A percentile compares a stretch with the other conserved stretches of the same genome.
Evolutionary conservation across 306 rosid genomes (phyloP).

Genomic region (Lotus japonicus): DNA sequence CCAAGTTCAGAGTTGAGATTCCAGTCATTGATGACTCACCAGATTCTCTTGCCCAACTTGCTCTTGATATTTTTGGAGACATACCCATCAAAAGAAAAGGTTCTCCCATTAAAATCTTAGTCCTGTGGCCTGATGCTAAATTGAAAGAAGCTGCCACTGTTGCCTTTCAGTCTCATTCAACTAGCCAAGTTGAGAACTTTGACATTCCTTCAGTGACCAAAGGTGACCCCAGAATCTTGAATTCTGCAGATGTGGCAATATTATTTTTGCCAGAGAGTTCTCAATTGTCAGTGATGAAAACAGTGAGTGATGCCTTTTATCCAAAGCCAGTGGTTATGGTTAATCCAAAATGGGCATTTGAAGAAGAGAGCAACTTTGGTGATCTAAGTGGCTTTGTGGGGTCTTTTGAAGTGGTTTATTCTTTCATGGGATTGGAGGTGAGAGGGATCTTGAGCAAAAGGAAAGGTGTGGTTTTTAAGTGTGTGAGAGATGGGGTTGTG

Average conservation of each 20-base stretch:
- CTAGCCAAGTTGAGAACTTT: slow-evolving; percentile 39
- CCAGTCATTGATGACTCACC: slow-evolving; percentile 68
- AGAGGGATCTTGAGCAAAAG: slow-evolving; percentile 64
- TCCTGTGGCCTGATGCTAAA: slow-evolving; percentile 51
- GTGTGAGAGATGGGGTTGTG: slow-evolving; percentile 77
- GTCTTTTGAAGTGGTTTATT: slow-evolving; percentile 83
- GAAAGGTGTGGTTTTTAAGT: slow-evolving; percentile 73
- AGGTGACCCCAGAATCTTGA: slow-evolving; percentile 35
- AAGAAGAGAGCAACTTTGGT: slow-evolving; percentile 64
- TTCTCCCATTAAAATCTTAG: slow-evolving; percentile 36
- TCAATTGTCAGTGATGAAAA: slow-evolving; percentile 38
- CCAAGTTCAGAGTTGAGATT: slow-evolving; percentile 69
- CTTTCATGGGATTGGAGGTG: slow-evolving; percentile 84
- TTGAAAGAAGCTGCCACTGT: slow-evolving; percentile 41
- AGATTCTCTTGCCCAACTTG: slow-evolving; percentile 60
- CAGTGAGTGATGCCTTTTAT: slow-evolving; percentile 39
- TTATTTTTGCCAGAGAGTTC: slow-evolving; percentile 60
- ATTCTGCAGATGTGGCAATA: slow-evolving; percentile 54
- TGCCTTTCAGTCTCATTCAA: slow-evolving; percentile 42
- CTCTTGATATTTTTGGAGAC: slow-evolving; percentile 54
- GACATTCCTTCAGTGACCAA: slow-evolving; percentile 40
- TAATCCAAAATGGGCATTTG: slow-evolving; percentile 77
- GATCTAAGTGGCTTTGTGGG: slow-evolving; percentile 54
- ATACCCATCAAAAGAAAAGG: slow-evolving; percentile 61
- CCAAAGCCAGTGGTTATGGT: slow-evolving; percentile 82